A percentile compares a stretch with the other conserved stretches of the same genome.
These are phyloP conservation scores for Tuber melanosporum DNA, from an alignment of 495 filamentous ascomycete species.

Conservation along the genomic window DNA sequence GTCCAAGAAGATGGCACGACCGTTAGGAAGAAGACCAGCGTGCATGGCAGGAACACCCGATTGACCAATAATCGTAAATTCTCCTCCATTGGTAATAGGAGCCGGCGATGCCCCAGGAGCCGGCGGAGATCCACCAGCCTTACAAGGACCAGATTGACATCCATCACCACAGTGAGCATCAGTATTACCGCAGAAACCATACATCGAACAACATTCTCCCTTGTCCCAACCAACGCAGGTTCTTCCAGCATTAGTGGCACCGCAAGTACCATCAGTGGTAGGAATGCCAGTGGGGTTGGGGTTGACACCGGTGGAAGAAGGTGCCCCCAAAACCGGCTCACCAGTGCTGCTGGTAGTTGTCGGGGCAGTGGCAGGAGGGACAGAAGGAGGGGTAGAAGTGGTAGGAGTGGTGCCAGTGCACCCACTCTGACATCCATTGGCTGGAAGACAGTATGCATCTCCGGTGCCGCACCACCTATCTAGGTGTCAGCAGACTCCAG, in stretches of 20 bases:
- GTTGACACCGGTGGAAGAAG: constrained; percentile 13
- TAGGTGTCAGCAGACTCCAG: background rate
- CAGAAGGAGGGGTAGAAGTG: constrained; percentile 4
- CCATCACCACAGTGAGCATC: constrained; percentile 47
- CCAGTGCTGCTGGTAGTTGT: constrained; percentile 20
- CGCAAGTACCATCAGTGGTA: constrained; percentile 43
- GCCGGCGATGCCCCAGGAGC: constrained; percentile 30
- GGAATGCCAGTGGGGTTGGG: constrained; percentile 24
- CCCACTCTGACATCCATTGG: constrained; percentile 26
- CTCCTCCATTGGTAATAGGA: constrained; percentile 43
- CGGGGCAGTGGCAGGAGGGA: constrained; percentile 5
- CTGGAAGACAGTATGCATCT: constrained; percentile 15
- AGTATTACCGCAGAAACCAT: constrained; percentile 44
- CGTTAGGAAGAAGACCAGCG: constrained; percentile 56
- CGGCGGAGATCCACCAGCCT: constrained; percentile 22
- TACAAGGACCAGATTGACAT: constrained; percentile 46
- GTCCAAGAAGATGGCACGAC: constrained; percentile 56
- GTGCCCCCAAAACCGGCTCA: constrained; percentile 38
- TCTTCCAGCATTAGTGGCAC: constrained; percentile 38
- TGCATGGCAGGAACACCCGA: constrained; percentile 61
- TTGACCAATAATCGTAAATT: constrained; percentile 49
- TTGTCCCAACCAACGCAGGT: constrained; percentile 39
- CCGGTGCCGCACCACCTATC: constrained; percentile 16
- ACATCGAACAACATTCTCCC: constrained; percentile 38
- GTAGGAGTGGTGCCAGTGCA: constrained; percentile 24